Percentiles rank a stretch among this genome's conserved stretches.
Evolutionary conservation across 176 grass and related monocot genomes (phyloP).

Genomic region (Pontederia crassipes): DNA sequence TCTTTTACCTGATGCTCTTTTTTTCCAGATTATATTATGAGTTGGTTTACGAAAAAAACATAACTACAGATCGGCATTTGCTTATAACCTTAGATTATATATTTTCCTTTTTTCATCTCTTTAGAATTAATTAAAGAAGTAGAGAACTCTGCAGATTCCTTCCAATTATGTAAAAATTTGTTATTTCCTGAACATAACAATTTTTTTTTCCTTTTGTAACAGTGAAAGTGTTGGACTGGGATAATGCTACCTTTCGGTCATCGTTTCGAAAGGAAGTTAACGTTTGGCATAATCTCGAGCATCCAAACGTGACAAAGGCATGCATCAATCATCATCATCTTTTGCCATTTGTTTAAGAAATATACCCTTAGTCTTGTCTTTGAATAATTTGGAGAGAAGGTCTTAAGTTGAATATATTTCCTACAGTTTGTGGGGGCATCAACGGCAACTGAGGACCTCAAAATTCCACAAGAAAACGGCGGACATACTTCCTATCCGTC

Average conservation of each 20-base stretch:
- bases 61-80: too few relatives aligned
- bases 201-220: slow-evolving; percentile 11
- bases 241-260: slow-evolving; percentile 35
- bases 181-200: background rate
- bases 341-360: background rate
- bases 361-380: background rate
- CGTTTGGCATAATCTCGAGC: slow-evolving; percentile 71
- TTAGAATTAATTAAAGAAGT: too few relatives aligned
- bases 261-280: slow-evolving; percentile 73
- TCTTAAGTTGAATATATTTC: background rate
- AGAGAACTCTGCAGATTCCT: too few relatives aligned
- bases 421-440: slow-evolving; percentile 89
- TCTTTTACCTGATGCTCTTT: too few relatives aligned
- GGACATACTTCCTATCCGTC: slow-evolving; percentile 42
- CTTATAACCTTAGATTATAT: too few relatives aligned
- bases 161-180: too few relatives aligned
- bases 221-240: slow-evolving; percentile 87
- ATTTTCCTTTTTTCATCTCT: too few relatives aligned
- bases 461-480: slow-evolving; percentile 45
- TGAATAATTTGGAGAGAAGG: background rate
- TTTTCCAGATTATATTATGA: too few relatives aligned
- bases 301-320: slow-evolving; percentile 84
- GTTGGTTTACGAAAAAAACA: too few relatives aligned
- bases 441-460: slow-evolving; percentile 70
- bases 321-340: background rate